A percentile compares a stretch with the other conserved stretches of the same genome.
Conservation (phyloP, 352 stramenopile genomes). For the Phytopythium cucurbitacearum region DNA sequence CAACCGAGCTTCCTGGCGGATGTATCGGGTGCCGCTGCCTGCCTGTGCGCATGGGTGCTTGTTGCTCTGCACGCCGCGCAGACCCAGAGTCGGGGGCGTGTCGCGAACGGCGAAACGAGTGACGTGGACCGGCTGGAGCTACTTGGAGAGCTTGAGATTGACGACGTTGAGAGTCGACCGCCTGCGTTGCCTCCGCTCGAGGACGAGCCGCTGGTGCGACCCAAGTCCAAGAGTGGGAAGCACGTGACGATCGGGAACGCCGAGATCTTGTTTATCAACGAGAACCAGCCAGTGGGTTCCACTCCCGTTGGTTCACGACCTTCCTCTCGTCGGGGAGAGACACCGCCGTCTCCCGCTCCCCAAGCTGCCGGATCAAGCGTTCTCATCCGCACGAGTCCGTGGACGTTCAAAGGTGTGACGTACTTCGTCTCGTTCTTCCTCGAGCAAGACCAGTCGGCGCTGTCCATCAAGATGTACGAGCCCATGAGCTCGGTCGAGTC, state of each 20-base stretch:
- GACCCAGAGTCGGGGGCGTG: constrained; percentile 24
- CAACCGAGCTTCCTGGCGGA: constrained; percentile 54
- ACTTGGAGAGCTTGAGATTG: constrained; percentile 53
- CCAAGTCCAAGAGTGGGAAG: constrained; percentile 31
- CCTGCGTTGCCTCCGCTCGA: constrained; percentile 6
- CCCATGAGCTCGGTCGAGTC: constrained; percentile 75
- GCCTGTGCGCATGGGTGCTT: constrained; percentile 67
- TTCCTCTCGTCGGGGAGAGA: constrained; percentile 11
- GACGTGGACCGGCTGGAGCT: constrained; percentile 50
- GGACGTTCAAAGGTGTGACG: constrained; percentile 57
- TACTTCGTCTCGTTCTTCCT: constrained; percentile 85
- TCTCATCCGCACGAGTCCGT: constrained; percentile 57
- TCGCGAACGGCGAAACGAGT: constrained; percentile 8
- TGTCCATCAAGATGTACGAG: constrained; percentile 79
- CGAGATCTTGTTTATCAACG: constrained; percentile 70
- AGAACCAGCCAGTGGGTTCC: constrained; percentile 45
- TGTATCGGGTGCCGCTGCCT: constrained; percentile 43
- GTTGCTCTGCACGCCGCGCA: constrained; percentile 30
- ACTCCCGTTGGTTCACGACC: constrained; percentile 11
- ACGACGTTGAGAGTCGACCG: constrained; percentile 24
- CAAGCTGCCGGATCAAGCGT: constrained; percentile 11
- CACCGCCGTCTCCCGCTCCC: constrained; percentile 6
- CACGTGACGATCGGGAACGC: constrained; percentile 61
- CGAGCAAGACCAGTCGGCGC: constrained; percentile 14
- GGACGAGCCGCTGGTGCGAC: constrained; percentile 6